phyloP scores from a whole-genome alignment of 2,329 filamentous ascomycete genomes.

The Pyrenochaeta sp. region DNA sequence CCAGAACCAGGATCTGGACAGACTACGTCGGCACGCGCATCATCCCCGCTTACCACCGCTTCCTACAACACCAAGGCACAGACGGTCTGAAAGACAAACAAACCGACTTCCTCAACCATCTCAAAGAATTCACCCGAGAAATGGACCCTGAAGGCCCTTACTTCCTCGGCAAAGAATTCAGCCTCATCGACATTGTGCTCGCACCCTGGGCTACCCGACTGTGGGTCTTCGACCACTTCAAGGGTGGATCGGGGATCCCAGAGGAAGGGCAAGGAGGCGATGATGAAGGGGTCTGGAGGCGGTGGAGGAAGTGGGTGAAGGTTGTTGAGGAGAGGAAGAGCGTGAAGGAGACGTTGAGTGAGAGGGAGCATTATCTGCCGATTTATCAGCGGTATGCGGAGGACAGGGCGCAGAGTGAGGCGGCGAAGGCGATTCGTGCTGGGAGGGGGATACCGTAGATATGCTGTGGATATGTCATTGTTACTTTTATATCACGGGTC shows the following conservation, averaged over 20 bases:
- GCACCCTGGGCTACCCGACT: conserved; percentile 77
- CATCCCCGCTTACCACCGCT: conserved; percentile 73
- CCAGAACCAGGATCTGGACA: conserved; percentile 74
- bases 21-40: conserved; percentile 74
- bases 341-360: conserved; percentile 73
- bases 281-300: conserved; percentile 67
- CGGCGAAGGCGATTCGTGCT: conserved; percentile 61
- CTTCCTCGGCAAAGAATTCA: conserved; percentile 71
- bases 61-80: conserved; percentile 53
- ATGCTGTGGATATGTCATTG: not conserved
- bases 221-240: conserved; percentile 80
- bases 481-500: too few relatives aligned
- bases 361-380: conserved; percentile 70
- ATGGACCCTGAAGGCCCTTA: conserved; percentile 71
- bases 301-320: conserved; percentile 71
- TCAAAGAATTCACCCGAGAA: conserved; percentile 69
- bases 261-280: conserved; percentile 57
- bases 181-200: conserved; percentile 73
- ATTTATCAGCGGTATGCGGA: conserved; percentile 67
- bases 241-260: conserved; percentile 64
- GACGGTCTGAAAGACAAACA: conserved; percentile 61
- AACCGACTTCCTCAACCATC: conserved; percentile 64
- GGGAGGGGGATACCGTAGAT: conserved; percentile 68
- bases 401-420: conserved; percentile 57
- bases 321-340: conserved; percentile 69